Evolutionary conservation across 169 alveolate species (phyloP).

Genomic region (Eimeria tenella): DNA sequence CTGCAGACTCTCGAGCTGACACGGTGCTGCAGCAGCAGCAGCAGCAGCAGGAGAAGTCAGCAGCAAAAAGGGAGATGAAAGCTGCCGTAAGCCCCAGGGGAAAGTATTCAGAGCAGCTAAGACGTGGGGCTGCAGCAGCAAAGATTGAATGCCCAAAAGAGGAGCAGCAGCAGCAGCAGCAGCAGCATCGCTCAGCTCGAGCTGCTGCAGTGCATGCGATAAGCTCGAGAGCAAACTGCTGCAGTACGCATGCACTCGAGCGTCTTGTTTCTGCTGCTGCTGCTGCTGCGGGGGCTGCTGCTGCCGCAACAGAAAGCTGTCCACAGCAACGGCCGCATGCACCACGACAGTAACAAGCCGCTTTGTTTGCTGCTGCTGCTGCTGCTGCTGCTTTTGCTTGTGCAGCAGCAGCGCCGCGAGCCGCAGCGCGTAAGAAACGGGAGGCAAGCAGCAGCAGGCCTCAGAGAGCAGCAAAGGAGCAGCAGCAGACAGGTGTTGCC

Average conservation of each 20-base stretch:
- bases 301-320: background rate
- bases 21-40: background rate
- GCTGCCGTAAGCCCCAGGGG: background rate
- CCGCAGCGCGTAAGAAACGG: background rate
- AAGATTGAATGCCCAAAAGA: background rate
- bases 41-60: slow-evolving; percentile 9
- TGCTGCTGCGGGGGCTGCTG: slow-evolving; percentile 4
- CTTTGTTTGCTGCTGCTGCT: background rate
- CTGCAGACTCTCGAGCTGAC: background rate
- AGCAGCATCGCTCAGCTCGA: background rate
- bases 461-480: background rate
- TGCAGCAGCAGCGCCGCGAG: slow-evolving; percentile 16
- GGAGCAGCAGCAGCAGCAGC: background rate
- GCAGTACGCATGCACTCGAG: no score
- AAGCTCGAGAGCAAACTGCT: no score
- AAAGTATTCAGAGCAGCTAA: background rate
- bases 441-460: background rate
- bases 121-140: background rate
- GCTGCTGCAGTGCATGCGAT: background rate
- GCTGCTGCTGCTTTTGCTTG: slow-evolving; percentile 14
- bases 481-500: background rate
- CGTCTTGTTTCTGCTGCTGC: no score
- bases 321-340: background rate
- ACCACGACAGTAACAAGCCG: background rate
- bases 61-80: background rate